These are phyloP conservation scores for Colletotrichum sp. DNA, from an alignment of 2,329 filamentous ascomycete genomes.

Conservation along the genomic window DNA sequence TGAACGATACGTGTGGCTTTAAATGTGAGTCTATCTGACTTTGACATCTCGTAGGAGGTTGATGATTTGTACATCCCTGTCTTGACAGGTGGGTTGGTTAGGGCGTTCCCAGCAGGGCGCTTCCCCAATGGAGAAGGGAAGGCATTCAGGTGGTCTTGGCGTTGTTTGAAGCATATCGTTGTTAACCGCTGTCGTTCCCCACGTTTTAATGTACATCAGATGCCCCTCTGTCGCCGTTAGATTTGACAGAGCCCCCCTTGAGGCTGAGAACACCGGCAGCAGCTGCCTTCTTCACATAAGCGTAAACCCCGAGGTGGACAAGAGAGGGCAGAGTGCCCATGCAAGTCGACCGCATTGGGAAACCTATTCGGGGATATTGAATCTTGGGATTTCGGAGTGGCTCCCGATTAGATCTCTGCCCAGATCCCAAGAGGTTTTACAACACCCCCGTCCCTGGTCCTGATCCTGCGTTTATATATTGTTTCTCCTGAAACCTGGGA, in stretches of 20 bases:
- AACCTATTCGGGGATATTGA: neutral
- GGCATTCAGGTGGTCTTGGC: neutral
- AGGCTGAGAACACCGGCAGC: neutral
- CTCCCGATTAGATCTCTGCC: neutral
- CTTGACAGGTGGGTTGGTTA: neutral
- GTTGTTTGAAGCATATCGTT: neutral
- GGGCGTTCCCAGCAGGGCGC: neutral
- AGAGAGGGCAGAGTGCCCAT: neutral
- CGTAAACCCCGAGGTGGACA: neutral
- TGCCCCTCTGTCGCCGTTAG: neutral
- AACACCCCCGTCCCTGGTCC: neutral
- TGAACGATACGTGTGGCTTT: neutral
- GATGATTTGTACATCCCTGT: neutral
- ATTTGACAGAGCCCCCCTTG: neutral
- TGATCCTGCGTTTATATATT: neutral
- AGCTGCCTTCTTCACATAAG: neutral
- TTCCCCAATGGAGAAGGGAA: neutral
- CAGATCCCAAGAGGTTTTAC: neutral
- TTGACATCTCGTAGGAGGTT: neutral
- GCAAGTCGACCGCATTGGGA: neutral
- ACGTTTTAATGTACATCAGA: neutral
- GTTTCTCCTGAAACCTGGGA: neutral
- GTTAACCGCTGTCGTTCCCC: neutral
- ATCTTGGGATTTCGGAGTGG: neutral
- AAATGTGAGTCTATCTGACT: neutral